Conservation (phyloP, 1,284 basidiomycete genomes). For the Puccinia sorghi region DNA sequence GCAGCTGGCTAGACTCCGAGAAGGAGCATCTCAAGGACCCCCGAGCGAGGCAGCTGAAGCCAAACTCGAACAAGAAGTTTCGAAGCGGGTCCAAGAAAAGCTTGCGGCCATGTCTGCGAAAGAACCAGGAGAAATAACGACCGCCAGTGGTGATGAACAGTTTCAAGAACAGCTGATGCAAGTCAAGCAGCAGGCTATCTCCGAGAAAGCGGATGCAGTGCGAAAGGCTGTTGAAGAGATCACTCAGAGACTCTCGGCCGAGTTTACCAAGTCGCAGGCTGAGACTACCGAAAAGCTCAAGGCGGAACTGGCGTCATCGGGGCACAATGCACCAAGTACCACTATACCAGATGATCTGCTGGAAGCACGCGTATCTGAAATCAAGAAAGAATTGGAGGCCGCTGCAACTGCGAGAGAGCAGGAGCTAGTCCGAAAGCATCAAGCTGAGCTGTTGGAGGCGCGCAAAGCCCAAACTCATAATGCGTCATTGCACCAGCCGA, state of each 20-base stretch:
- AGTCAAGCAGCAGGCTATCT: slow-evolving; percentile 13
- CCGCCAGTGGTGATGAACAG: neutral
- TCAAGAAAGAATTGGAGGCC: slow-evolving; percentile 35
- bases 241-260: slow-evolving; percentile 19
- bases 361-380: slow-evolving; percentile 11
- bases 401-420: slow-evolving; percentile 2
- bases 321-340: neutral
- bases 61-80: slow-evolving; percentile 28
- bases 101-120: slow-evolving; percentile 15
- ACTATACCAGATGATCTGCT: slow-evolving; percentile 10
- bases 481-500: neutral
- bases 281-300: slow-evolving; percentile 30
- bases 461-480: slow-evolving; percentile 12
- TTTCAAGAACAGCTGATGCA: slow-evolving; percentile 22
- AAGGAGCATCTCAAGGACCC: neutral
- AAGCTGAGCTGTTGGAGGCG: slow-evolving; percentile 8
- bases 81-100: slow-evolving; percentile 37
- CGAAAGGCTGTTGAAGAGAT: slow-evolving; percentile 30
- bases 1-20: slow-evolving; percentile 22
- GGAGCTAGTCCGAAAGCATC: slow-evolving; percentile 14
- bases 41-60: slow-evolving; percentile 12
- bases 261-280: slow-evolving; percentile 26
- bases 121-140: neutral
- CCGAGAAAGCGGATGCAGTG: slow-evolving; percentile 31
- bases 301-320: slow-evolving; percentile 21